These are phyloP conservation scores for Aciculosporium take DNA, from an alignment of 2,329 filamentous ascomycete genomes.

Conservation along the genomic window DNA sequence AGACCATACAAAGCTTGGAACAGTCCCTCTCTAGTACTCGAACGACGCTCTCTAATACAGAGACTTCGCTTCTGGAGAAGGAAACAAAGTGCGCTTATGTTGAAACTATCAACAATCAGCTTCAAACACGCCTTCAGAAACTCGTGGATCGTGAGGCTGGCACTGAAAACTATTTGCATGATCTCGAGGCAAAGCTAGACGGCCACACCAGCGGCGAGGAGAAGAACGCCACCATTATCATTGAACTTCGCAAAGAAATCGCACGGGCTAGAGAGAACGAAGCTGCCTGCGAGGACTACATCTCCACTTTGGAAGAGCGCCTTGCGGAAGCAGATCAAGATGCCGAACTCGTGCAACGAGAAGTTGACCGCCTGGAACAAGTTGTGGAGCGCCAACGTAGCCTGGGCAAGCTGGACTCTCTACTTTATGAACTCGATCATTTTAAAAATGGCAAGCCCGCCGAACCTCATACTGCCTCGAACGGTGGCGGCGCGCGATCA, in stretches of 20 bases:
- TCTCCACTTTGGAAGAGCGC: constrained; percentile 88
- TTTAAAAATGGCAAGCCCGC: constrained; percentile 43
- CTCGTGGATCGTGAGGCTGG: constrained; percentile 79
- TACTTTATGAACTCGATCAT: constrained; percentile 79
- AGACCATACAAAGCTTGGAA: constrained; percentile 90
- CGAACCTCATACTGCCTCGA: constrained; percentile 16
- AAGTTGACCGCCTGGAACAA: constrained; percentile 86
- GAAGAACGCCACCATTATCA: constrained; percentile 72
- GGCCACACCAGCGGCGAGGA: constrained; percentile 85
- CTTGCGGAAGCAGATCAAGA: constrained; percentile 94
- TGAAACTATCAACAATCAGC: constrained; percentile 80
- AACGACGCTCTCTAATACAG: constrained; percentile 65
- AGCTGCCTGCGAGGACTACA: constrained; percentile 84
- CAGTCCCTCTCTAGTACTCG: constrained; percentile 82
- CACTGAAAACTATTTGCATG: constrained; percentile 85
- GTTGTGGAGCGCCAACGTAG: constrained; percentile 91
- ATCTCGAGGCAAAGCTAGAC: constrained; percentile 80
- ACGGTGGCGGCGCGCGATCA: constrained; percentile 27
- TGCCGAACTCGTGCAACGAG: constrained; percentile 89
- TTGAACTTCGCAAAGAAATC: constrained; percentile 84
- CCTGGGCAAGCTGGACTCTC: constrained; percentile 82
- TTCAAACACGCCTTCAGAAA: constrained; percentile 84
- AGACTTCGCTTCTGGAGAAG: constrained; percentile 77
- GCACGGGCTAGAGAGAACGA: constrained; percentile 80
- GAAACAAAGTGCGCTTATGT: constrained; percentile 88